These are phyloP conservation scores for Gossypium raimondii DNA, from an alignment of 345 rosid species.

Conservation along the genomic window DNA sequence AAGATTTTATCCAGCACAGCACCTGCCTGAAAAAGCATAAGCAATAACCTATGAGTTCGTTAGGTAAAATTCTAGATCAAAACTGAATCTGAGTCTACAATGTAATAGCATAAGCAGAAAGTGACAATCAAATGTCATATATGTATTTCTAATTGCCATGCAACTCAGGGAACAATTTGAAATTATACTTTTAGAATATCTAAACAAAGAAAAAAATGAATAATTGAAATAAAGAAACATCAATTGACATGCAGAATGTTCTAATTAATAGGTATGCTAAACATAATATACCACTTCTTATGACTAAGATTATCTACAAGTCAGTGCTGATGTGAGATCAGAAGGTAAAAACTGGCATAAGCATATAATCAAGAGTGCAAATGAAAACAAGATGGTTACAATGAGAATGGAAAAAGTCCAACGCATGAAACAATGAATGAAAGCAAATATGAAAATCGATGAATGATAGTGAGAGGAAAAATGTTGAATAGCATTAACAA, in stretches of 20 bases:
- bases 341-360: not conserved
- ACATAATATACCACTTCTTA: not conserved
- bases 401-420: not conserved
- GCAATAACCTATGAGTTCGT: not conserved
- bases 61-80: not conserved
- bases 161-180: conserved; percentile 1
- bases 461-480: not conserved
- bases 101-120: conserved; percentile 3
- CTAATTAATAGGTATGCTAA: not conserved
- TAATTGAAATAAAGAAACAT: not conserved
- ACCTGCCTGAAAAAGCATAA: conserved; percentile 54
- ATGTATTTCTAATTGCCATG: not conserved
- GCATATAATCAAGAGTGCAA: not conserved
- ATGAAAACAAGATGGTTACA: not conserved
- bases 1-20: conserved; percentile 63
- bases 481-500: not conserved
- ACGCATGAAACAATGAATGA: not conserved
- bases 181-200: not conserved
- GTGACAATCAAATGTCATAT: not conserved
- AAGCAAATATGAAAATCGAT: not conserved
- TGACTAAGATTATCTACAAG: not conserved
- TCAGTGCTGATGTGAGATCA: not conserved
- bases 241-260: not conserved
- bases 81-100: not conserved
- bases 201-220: not conserved